phyloP scores from a whole-genome alignment of 2,329 filamentous ascomycete species.

The Calonectria crousiana region DNA sequence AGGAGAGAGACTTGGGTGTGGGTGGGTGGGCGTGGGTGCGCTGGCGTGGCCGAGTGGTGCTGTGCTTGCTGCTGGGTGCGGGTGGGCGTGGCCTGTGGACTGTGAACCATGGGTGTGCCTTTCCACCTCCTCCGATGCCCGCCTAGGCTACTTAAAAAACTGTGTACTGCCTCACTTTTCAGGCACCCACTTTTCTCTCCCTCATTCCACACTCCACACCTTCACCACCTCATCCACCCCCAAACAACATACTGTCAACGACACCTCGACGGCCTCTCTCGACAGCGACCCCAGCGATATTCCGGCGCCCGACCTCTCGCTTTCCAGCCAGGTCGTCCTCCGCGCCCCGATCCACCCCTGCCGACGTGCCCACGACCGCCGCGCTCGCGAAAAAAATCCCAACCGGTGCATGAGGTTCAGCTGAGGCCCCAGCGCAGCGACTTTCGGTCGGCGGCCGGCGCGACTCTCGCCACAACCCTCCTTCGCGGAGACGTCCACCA shows the following conservation, averaged over 20 bases:
- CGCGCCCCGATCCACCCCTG: slow-evolving; percentile 13
- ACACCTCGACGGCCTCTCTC: slow-evolving; percentile 37
- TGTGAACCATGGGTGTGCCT: not conserved
- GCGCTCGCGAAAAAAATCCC: slow-evolving; percentile 41
- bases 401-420: slow-evolving; percentile 48
- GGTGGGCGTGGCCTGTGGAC: not conserved
- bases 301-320: slow-evolving; percentile 41
- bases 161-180: slow-evolving; percentile 47
- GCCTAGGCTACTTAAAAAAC: slow-evolving; percentile 17
- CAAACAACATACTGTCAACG: slow-evolving; percentile 45
- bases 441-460: slow-evolving; percentile 49
- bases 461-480: slow-evolving; percentile 47
- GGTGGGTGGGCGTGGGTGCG: slow-evolving; percentile 4
- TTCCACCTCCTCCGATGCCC: slow-evolving; percentile 3
- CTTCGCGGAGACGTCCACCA: slow-evolving; percentile 59
- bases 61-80: not conserved
- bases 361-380: slow-evolving; percentile 30
- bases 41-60: slow-evolving; percentile 1
- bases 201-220: slow-evolving; percentile 46
- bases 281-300: slow-evolving; percentile 42
- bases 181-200: slow-evolving; percentile 44
- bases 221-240: slow-evolving; percentile 45
- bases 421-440: slow-evolving; percentile 50
- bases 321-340: slow-evolving; percentile 31
- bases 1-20: not conserved